These are phyloP conservation scores for Aphanomyces invadans DNA, from an alignment of 352 stramenopile species.

Conservation along the genomic window DNA sequence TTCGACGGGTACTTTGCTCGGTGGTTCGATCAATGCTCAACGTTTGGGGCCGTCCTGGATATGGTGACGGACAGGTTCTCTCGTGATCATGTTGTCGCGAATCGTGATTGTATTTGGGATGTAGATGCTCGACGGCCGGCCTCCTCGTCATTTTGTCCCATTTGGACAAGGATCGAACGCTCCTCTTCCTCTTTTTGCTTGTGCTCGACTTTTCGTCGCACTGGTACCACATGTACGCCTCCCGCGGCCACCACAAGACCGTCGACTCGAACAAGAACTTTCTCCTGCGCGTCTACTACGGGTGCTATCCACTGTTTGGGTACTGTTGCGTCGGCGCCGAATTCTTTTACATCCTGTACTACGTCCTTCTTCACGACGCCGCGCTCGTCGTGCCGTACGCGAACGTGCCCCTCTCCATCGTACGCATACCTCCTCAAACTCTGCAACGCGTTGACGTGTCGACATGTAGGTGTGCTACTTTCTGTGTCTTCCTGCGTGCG, in stretches of 20 bases:
- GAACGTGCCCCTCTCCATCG: conserved; percentile 35
- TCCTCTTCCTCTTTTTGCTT: conserved; percentile 85
- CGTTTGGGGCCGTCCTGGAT: conserved; percentile 93
- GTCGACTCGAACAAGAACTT: conserved; percentile 88
- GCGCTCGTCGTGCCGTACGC: conserved; percentile 49
- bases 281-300: conserved; percentile 92
- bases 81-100: too few species aligned
- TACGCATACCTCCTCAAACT: conserved; percentile 23
- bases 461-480: conserved; percentile 62
- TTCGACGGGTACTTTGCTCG: conserved; percentile 97
- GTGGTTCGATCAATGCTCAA: conserved; percentile 93
- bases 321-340: conserved; percentile 90
- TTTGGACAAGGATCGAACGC: conserved; percentile 81
- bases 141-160: conserved; percentile 92
- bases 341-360: conserved; percentile 89
- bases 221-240: conserved; percentile 98
- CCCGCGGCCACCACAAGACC: conserved; percentile 92
- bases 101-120: too few species aligned
- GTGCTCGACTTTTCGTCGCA: conserved; percentile 96
- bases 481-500: conserved; percentile 81
- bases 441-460: too few species aligned
- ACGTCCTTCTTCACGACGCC: conserved; percentile 81
- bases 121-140: conserved; percentile 89
- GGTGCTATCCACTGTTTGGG: conserved; percentile 87
- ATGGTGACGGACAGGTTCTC: conserved; percentile 95